Evolutionary conservation across 2,329 filamentous ascomycete genomes (phyloP).

Genomic region (Eutypella sp.): DNA sequence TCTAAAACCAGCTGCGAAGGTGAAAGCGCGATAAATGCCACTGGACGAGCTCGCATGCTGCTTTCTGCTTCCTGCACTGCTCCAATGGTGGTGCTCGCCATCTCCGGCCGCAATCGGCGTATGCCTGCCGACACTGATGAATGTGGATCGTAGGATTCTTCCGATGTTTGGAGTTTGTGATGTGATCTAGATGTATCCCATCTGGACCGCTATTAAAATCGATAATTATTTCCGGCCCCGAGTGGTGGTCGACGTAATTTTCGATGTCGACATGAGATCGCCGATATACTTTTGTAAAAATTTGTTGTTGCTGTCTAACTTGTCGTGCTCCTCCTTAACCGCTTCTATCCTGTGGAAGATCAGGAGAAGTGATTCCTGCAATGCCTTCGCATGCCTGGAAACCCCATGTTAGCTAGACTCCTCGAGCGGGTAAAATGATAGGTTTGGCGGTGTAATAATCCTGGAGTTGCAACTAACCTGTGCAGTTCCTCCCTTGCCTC

Average conservation of each 20-base stretch:
- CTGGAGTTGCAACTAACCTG: constrained; percentile 37
- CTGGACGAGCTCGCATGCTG: no score
- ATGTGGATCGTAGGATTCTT: background rate
- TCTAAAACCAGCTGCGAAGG: background rate
- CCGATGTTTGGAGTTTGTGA: background rate
- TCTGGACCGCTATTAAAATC: background rate
- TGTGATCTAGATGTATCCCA: background rate
- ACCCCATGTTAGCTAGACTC: constrained; percentile 3
- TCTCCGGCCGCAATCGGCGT: background rate
- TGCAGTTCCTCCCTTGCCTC: constrained; percentile 67
- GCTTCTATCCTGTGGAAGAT: constrained; percentile 93
- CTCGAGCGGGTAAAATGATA: background rate
- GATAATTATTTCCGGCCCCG: constrained; percentile 46
- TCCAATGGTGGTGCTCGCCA: background rate
- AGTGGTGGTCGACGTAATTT: constrained; percentile 57
- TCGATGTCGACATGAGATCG: constrained; percentile 84
- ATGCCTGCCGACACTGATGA: background rate
- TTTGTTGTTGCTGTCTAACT: constrained; percentile 93
- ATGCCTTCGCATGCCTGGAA: constrained; percentile 73
- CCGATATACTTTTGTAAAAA: constrained; percentile 98
- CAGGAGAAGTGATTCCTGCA: constrained; percentile 84
- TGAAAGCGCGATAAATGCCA: background rate
- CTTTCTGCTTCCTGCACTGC: background rate
- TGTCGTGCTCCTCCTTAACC: constrained; percentile 91
- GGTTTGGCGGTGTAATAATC: background rate